Percentiles rank a stretch among this genome's conserved stretches.
Conservation (phyloP, 2,329 filamentous ascomycete genomes). For the Parastagonospora nodorum region DNA sequence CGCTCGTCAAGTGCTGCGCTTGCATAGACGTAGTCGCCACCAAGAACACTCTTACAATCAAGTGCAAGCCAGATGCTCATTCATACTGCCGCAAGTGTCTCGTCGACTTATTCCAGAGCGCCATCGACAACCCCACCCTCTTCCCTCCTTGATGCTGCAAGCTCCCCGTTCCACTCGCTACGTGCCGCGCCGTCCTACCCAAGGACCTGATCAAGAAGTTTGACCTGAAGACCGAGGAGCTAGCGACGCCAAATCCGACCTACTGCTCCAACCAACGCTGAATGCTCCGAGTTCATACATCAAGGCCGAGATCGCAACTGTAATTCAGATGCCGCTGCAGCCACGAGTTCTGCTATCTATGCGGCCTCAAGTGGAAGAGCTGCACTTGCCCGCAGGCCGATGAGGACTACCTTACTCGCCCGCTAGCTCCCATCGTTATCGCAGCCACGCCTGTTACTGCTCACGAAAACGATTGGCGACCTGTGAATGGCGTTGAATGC, state of each 20-base stretch:
- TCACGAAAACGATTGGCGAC: constrained; percentile 1
- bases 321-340: constrained; percentile 17
- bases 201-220: constrained; percentile 13
- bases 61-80: constrained; percentile 17
- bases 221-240: constrained; percentile 20
- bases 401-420: constrained; percentile 11
- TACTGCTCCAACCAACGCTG: constrained; percentile 15
- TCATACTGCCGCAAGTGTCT: constrained; percentile 32
- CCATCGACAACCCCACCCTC: constrained; percentile 15
- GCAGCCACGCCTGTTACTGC: background rate
- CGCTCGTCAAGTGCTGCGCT: constrained; percentile 2
- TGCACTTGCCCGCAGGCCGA: constrained; percentile 14
- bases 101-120: constrained; percentile 19
- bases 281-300: constrained; percentile 21
- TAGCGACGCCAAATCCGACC: constrained; percentile 21
- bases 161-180: constrained; percentile 16
- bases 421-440: background rate
- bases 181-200: constrained; percentile 10
- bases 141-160: constrained; percentile 33
- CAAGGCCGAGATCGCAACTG: constrained; percentile 4
- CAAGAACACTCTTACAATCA: constrained; percentile 6
- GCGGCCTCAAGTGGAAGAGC: constrained; percentile 18
- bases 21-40: constrained; percentile 5
- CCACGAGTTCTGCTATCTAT: constrained; percentile 26
- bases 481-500: background rate